Conservation (phyloP, 2,329 filamentous ascomycete genomes). For the Ceratocystis albifundus region DNA sequence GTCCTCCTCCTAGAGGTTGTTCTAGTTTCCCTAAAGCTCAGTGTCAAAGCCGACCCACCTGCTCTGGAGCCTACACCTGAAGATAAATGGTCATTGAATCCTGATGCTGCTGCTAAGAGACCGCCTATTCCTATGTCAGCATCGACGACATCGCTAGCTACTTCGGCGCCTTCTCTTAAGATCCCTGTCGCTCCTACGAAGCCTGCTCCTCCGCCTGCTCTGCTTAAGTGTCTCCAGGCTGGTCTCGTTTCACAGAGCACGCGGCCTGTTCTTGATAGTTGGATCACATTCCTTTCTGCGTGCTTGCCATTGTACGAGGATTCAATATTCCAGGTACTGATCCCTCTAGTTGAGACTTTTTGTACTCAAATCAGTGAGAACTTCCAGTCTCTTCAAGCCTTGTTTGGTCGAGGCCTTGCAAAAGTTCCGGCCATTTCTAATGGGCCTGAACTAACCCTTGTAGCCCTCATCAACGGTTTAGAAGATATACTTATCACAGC, state of each 20-base stretch:
- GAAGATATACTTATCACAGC: conserved; percentile 81
- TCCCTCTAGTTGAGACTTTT: conserved; percentile 82
- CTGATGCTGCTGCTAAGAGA: neutral
- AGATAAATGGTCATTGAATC: conserved; percentile 10
- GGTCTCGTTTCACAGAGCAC: conserved; percentile 67
- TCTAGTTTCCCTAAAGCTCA: conserved; percentile 58
- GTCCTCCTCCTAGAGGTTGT: conserved; percentile 69
- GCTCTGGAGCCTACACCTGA: conserved; percentile 57
- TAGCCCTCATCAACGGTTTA: conserved; percentile 81
- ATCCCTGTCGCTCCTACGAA: neutral
- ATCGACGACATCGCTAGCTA: neutral
- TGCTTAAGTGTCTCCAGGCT: conserved; percentile 75
- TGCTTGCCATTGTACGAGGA: conserved; percentile 74
- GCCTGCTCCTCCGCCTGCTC: conserved; percentile 50
- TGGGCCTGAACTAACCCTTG: conserved; percentile 57
- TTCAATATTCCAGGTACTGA: conserved; percentile 76
- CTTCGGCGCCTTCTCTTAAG: conserved; percentile 10
- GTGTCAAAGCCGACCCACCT: conserved; percentile 28
- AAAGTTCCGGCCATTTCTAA: conserved; percentile 19
- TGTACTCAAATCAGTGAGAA: conserved; percentile 64
- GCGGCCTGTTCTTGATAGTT: conserved; percentile 73
- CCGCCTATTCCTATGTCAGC: conserved; percentile 4
- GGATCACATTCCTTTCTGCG: conserved; percentile 75
- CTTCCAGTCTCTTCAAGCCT: conserved; percentile 57
- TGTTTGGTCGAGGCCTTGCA: conserved; percentile 41